Percentiles rank a stretch among this genome's conserved stretches.
Conservation (phyloP, 2,329 filamentous ascomycete genomes). For the Microdochium nivale region DNA sequence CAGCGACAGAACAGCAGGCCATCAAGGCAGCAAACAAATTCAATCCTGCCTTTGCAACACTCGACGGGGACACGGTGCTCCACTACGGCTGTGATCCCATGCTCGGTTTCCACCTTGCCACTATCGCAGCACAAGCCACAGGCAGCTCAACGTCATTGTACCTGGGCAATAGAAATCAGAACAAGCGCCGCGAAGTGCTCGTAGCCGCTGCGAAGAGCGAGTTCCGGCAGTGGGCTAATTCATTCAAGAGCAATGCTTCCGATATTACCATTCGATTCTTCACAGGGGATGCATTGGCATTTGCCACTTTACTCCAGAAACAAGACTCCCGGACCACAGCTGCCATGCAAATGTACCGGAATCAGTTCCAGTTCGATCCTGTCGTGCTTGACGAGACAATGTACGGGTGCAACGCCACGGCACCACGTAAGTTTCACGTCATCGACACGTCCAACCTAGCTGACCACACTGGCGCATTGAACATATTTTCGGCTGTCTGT, state of each 20-base stretch:
- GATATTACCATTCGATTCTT: slow-evolving; percentile 34
- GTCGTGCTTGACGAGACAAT: not conserved
- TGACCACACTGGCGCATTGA: slow-evolving; percentile 34
- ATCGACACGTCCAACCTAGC: slow-evolving; percentile 46
- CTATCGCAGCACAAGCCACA: slow-evolving; percentile 15
- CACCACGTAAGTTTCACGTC: slow-evolving; percentile 33
- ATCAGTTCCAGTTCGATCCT: not conserved
- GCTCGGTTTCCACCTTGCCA: slow-evolving; percentile 47
- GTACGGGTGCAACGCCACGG: not conserved
- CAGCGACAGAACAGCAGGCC: slow-evolving; percentile 2
- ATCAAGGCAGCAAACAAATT: slow-evolving; percentile 10
- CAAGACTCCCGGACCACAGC: not conserved
- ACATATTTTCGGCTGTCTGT: slow-evolving; percentile 32
- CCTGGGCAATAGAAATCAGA: too few species aligned
- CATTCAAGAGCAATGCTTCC: slow-evolving; percentile 24
- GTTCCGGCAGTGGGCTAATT: slow-evolving; percentile 35
- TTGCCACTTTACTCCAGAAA: not conserved
- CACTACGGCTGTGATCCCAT: slow-evolving; percentile 39
- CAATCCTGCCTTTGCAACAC: slow-evolving; percentile 18
- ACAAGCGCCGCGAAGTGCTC: too few species aligned
- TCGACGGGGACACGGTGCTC: not conserved
- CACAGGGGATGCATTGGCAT: slow-evolving; percentile 12
- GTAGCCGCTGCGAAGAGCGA: slow-evolving; percentile 29
- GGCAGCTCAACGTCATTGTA: too few species aligned
- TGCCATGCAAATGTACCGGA: not conserved